phyloP scores from a whole-genome alignment of 139 green algal species.

The Closterium sp. region DNA sequence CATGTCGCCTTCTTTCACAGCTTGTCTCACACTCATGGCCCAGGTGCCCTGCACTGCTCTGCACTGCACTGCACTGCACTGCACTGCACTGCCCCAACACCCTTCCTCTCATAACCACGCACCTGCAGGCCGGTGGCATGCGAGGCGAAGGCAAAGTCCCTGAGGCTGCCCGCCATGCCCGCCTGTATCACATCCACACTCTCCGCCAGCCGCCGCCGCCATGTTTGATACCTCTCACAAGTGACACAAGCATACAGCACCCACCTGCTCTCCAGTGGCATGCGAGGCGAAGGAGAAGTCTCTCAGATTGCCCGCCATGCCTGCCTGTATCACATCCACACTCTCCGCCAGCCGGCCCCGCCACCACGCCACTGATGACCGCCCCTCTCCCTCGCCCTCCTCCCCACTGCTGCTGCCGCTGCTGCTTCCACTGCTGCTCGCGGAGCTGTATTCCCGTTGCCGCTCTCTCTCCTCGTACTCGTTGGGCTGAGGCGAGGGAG shows the following conservation, averaged over 20 bases:
- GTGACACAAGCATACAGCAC: no score
- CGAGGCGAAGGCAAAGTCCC: constrained; percentile 33
- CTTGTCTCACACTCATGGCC: no score
- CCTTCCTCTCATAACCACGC: no score
- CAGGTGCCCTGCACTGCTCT: no score
- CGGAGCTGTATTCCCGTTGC: no score
- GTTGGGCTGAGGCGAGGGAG: constrained; percentile 8
- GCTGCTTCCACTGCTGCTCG: not conserved
- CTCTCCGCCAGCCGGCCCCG: not conserved
- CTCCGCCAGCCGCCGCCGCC: constrained; percentile 55
- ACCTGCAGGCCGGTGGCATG: not conserved
- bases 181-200: constrained; percentile 63
- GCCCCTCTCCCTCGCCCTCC: not conserved
- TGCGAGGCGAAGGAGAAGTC: not conserved
- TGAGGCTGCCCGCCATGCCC: constrained; percentile 72
- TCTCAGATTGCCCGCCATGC: not conserved
- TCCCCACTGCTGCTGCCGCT: not conserved
- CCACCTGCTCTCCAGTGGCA: not conserved
- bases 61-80: no score
- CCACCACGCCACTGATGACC: not conserved
- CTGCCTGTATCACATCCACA: not conserved
- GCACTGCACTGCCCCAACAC: no score
- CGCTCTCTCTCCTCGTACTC: not conserved
- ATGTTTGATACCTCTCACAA: no score
- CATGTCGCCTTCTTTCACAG: no score